These are phyloP conservation scores for Populus simonii DNA, from an alignment of 345 rosid genomes.

Conservation along the genomic window DNA sequence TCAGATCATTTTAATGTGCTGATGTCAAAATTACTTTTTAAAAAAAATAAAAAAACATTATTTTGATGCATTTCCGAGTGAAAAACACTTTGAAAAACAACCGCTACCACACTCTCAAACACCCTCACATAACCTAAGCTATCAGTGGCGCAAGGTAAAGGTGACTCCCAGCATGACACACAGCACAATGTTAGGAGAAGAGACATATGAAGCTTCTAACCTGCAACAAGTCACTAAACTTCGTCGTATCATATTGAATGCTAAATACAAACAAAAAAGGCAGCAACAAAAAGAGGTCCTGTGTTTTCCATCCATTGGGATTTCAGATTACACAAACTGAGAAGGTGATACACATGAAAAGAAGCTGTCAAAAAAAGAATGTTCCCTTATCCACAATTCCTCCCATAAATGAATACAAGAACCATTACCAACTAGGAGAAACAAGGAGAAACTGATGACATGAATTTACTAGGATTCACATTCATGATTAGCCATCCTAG, in stretches of 20 bases:
- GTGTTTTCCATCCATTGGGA: not conserved
- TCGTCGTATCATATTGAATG: not conserved
- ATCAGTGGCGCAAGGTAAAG: not conserved
- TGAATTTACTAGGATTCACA: not conserved
- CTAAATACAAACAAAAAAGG: not conserved
- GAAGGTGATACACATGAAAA: no score
- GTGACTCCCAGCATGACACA: not conserved
- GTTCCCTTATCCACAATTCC: no score
- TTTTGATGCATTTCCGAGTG: no score
- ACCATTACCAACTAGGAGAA: not conserved
- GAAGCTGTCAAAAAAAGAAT: no score
- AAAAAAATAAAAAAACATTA: no score
- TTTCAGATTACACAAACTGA: not conserved
- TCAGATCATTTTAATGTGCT: no score
- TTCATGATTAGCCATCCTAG: not conserved
- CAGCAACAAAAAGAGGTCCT: not conserved
- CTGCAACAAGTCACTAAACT: not conserved
- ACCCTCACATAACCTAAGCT: not conserved
- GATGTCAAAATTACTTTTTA: no score
- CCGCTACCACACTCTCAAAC: no score
- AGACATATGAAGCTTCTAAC: not conserved
- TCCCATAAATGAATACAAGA: not conserved
- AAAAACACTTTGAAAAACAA: no score
- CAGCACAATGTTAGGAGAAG: not conserved
- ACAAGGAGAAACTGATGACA: not conserved